phyloP scores from a whole-genome alignment of 1,284 basidiomycete genomes.

The Calocybe gambosa region DNA sequence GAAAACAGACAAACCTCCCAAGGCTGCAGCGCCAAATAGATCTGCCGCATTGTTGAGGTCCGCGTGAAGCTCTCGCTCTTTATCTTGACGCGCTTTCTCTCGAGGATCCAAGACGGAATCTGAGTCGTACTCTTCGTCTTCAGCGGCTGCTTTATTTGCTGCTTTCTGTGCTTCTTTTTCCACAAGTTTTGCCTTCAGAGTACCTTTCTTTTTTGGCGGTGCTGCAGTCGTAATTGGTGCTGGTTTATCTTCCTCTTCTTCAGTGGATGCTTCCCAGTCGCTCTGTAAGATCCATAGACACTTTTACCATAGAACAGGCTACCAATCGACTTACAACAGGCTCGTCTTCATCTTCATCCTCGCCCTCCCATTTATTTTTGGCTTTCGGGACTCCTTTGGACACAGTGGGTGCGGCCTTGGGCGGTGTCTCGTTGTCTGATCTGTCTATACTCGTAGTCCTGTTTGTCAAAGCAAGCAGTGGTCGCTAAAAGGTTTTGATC shows the following conservation, averaged over 20 bases:
- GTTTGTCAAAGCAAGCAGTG: conserved; percentile 5
- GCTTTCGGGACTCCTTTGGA: conserved; percentile 39
- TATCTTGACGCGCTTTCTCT: conserved; percentile 70
- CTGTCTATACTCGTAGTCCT: conserved; percentile 24
- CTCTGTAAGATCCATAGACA: conserved; percentile 55
- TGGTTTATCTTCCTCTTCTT: conserved; percentile 50
- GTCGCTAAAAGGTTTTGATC: conserved; percentile 9
- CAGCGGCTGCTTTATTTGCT: conserved; percentile 30
- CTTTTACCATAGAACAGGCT: conserved; percentile 77
- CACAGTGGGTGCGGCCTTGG: conserved; percentile 34
- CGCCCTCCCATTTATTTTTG: conserved; percentile 74
- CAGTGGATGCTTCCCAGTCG: conserved; percentile 72
- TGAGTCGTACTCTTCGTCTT: conserved; percentile 57
- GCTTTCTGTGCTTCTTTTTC: conserved; percentile 78
- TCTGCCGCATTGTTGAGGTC: conserved; percentile 82
- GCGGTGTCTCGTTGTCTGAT: conserved; percentile 40
- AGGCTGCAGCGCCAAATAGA: conserved; percentile 65
- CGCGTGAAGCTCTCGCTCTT: conserved; percentile 74
- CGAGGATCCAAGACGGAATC: conserved; percentile 77
- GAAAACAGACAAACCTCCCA: conserved; percentile 48
- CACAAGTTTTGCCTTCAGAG: conserved; percentile 82
- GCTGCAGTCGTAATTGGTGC: conserved; percentile 37
- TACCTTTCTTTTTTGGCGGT: conserved; percentile 85
- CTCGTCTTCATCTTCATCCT: conserved; percentile 74
- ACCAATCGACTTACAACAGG: conserved; percentile 73